Evolutionary conservation across 75 land plant genomes (phyloP).

Genomic region (Pinus tabuliformis): DNA sequence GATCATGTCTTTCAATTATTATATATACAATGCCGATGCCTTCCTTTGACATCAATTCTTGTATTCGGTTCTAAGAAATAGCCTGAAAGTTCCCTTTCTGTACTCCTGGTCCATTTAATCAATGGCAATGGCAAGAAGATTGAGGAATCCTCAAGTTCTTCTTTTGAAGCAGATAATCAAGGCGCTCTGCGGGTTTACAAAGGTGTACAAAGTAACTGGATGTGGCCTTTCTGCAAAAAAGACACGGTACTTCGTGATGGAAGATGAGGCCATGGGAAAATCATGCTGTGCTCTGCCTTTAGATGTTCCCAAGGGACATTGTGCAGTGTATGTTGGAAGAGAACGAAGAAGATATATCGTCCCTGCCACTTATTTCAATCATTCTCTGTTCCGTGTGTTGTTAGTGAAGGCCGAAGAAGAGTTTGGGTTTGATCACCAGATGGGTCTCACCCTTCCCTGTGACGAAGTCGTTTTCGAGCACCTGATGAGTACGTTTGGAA

Average conservation of each 20-base stretch:
- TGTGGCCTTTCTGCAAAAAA: neutral
- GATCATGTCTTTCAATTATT: too few species aligned
- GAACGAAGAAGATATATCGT: too few species aligned
- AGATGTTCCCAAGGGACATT: conserved; percentile 15
- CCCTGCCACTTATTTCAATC: too few species aligned
- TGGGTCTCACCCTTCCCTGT: conserved; percentile 63
- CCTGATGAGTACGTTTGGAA: conserved; percentile 22
- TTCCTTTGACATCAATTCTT: too few species aligned
- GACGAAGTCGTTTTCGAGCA: conserved; percentile 41
- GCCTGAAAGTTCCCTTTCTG: too few species aligned
- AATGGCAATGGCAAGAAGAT: neutral
- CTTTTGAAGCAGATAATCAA: neutral
- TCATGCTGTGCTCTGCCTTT: neutral
- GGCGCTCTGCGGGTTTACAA: neutral
- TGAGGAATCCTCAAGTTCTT: neutral
- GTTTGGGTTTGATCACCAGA: conserved; percentile 47
- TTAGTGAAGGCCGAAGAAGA: too few species aligned
- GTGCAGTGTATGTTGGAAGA: conserved; percentile 36
- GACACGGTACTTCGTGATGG: neutral
- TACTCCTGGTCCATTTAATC: too few species aligned
- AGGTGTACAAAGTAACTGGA: neutral
- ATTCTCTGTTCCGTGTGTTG: too few species aligned
- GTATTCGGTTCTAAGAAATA: too few species aligned
- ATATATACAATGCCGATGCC: too few species aligned
- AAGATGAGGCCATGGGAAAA: neutral